Base-by-base conservation (phyloP, 2,329 filamentous ascomycete species). In the Penicillium psychrosexuale region DNA sequence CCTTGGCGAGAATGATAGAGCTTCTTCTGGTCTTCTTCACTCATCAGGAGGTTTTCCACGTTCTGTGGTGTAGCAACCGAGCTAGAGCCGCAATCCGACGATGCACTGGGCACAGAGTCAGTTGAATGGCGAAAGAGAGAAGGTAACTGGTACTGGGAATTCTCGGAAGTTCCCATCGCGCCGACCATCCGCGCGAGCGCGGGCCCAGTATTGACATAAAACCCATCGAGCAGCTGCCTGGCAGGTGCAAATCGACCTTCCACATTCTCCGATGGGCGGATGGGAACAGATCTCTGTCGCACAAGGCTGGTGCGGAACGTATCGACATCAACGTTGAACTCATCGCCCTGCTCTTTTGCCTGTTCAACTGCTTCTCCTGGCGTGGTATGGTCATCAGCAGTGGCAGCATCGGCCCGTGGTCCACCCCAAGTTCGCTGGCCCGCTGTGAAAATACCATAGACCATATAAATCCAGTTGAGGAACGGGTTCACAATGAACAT, bases 381-480 rank as follows among this genome's bases (percentile, higher is more conserved):
- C 0, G 89, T 91, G 0, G 86, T 94, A 56, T 84, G 78, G 12
- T 81, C 78, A 69, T 95, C 88, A 3, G 92, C 92, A 38, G 86
- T 81, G 30, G 89, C 90, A 0, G 92, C 92, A 73, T 97, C 93
- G 1, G 91, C 91, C 66, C 93, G 84, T 11, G 93, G 94, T 0
- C 93, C 93, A 62, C 93, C 93, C 93, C 94, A 99, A 1, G 93
- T 97, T 61, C 93, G 83, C 71, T 96, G 91, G 19, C 92, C 91
- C 30, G 92, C 91, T 0, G 93, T 97, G 73, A 96, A 94, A 64
- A 96, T 95, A 42, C 91, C 92, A 72, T 97, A 96, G 2, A 96
- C 88, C 89, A 97, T 96, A 77, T 97, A 97, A 55, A 91, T 84
- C 93, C 93, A 97, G 75, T 97, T 97, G 81, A 97, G 92, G 69